Evolutionary conservation across 148 eudicot species (phyloP).

Genomic region (Camellia lanceoleosa): DNA sequence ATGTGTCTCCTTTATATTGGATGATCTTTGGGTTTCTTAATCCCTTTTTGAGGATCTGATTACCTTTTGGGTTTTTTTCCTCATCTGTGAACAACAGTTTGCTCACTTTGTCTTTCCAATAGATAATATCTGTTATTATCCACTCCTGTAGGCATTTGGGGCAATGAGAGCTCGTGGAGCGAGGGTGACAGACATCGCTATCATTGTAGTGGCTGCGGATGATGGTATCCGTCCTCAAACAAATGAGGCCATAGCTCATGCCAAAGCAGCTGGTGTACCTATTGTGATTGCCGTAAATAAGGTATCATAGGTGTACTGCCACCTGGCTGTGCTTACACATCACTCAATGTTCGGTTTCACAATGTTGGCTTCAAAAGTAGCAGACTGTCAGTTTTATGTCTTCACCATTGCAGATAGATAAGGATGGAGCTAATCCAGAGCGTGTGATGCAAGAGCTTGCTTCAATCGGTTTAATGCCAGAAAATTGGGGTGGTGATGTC

Average conservation of each 20-base stretch:
- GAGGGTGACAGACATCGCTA: constrained; percentile 90
- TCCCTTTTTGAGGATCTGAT: background rate
- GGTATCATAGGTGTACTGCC: constrained; percentile 40
- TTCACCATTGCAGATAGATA: constrained; percentile 63
- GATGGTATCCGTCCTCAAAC: constrained; percentile 98
- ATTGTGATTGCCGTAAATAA: constrained; percentile 89
- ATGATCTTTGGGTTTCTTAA: background rate
- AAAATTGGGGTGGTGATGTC: constrained; percentile 94
- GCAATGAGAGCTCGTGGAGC: constrained; percentile 99
- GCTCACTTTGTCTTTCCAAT: constrained; percentile 10
- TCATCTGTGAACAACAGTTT: background rate
- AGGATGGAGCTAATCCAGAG: constrained; percentile 97
- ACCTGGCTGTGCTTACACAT: background rate
- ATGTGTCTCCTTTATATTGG: background rate
- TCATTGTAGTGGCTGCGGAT: constrained; percentile 97
- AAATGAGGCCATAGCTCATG: constrained; percentile 97
- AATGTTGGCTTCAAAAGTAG: constrained; percentile 1
- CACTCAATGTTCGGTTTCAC: background rate
- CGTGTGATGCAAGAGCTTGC: constrained; percentile 97
- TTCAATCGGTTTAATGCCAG: constrained; percentile 83
- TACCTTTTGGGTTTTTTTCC: constrained; percentile 12
- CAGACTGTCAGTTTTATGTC: constrained; percentile 1
- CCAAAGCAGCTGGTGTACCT: constrained; percentile 96
- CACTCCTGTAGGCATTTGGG: constrained; percentile 77
- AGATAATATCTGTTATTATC: constrained; percentile 17